Evolutionary conservation across 1,284 basidiomycete genomes (phyloP), one percentile per base, ranked within the genome.

Genomic region (Naganishia albida): DNA sequence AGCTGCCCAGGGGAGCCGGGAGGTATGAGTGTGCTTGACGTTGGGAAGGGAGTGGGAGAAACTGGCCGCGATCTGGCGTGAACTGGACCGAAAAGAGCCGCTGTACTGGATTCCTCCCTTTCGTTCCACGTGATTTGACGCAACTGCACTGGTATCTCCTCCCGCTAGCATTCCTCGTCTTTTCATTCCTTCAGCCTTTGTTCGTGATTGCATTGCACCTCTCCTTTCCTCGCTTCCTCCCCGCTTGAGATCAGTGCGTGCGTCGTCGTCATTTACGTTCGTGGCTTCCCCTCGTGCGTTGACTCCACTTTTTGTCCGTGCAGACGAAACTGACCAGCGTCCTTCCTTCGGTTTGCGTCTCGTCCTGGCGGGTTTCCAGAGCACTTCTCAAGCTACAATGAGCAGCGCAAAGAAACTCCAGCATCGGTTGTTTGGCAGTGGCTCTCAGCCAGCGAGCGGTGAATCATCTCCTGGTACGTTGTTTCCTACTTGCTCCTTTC

Each of bases 401-500:
- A 76, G 74, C 69, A 69, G 83, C 50, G 81, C 83, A 50, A 83
- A 86, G 77, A 86, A 86, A 72, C 84, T 91, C 25, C 90, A 90
- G 74, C 85, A 84, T 46, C 91, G 86, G 78, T 82, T 92, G 51
- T 91, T 92, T 74, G 83, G 88, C 40, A 71, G 68, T 62, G 64
- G 64, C 16, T 44, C 55, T 56, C 56, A 63, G 46, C 30, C 50
- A n/a, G 66, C 50, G 7, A 62, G 55, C 52, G 55, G 51, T 60
- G 57, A 30, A 34, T 51, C 42, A 23, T 62, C 42, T 62, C 44
- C 50, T 12, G 55, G 63, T 62, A 18, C 28, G 20, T 18, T 28
- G 12, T 7, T 34, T 7, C 38, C 16, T 2, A 26, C 42, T 23
- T 34, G 18, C 25, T 48, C 40, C 18, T 20, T 8, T 6, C 20